Base-by-base conservation (phyloP, 495 filamentous ascomycete species). In the Tuber calosporum region DNA sequence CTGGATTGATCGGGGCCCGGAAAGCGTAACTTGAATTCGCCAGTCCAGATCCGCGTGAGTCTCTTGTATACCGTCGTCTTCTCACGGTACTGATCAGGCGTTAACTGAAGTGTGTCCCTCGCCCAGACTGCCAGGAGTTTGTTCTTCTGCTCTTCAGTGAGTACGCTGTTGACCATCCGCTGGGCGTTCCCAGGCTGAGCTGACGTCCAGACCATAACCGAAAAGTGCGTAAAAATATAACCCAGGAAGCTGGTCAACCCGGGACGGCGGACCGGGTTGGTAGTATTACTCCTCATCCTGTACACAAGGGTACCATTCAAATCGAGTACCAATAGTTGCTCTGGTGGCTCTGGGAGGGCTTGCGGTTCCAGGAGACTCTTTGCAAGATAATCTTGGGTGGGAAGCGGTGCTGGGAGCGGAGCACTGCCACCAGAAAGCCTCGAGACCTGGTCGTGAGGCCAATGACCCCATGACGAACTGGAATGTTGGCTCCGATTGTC, bases 161-260 rank as follows among this genome's bases (percentile, higher is more conserved):
- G 82, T 77, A 96, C 71, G 74, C 89, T 84, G 71, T 85, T 72
- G 72, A 88, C 87, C 84, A 98, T 90, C 8, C 81, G 80, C 0
- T 81, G 45, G 0, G 97, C 91, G 71, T 94, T 98, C 9, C 83
- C 73, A 0, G 89, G 89, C 38, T 84, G 86, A 0, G 96, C 93
- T 66, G 91, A 94, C 0, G 93, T 96, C 94, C 95, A 99, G 71
- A 99, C 87, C 83, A 96, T 91, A 22, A 97, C 90, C 41, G 82
- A 84, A 84, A 93, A 92, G 38, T 88, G 87, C 26, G 85, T 76
- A 69, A 93, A 84, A 74, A 91, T 84, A 76, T 90, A 89, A 1
- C 83, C 69, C 0, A 98, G 83, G 83, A 99, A 98, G 0, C 82
- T 39, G 1, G 82, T 68, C 0, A 94, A 86, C 41, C 85, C 84